phyloP scores from a whole-genome alignment of 1,139 yeast genomes.

The Magnusiomyces ingens region DNA sequence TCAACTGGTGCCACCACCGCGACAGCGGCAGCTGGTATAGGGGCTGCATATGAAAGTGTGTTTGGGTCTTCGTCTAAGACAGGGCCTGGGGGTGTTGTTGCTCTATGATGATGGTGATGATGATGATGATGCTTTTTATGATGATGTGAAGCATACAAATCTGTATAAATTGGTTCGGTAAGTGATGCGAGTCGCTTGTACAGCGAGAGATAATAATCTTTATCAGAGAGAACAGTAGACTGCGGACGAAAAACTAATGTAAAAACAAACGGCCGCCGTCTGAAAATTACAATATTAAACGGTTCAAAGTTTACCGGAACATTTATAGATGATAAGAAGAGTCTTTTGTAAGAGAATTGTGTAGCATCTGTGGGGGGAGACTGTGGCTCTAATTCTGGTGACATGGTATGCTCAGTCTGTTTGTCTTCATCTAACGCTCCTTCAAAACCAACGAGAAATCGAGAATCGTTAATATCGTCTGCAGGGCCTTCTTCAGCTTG shows the following conservation, averaged over 20 bases:
- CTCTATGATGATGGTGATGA: background rate
- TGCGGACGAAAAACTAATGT: constrained; percentile 20
- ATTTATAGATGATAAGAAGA: background rate
- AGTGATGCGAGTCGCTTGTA: constrained; percentile 28
- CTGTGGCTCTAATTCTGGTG: background rate
- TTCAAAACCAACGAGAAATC: constrained; percentile 23
- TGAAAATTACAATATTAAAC: constrained; percentile 23
- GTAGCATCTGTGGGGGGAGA: background rate
- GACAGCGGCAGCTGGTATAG: background rate
- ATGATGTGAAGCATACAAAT: constrained; percentile 14
- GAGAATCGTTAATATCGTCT: constrained; percentile 23
- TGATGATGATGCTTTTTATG: background rate
- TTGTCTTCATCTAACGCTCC: constrained; percentile 22
- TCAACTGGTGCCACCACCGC: background rate
- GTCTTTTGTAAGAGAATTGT: constrained; percentile 4
- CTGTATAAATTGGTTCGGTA: constrained; percentile 26
- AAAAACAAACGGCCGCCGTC: constrained; percentile 26
- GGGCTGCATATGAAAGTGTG: background rate
- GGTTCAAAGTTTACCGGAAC: constrained; percentile 1
- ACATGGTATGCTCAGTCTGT: background rate
- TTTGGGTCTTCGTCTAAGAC: background rate
- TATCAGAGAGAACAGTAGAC: constrained; percentile 15
- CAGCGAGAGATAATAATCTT: constrained; percentile 20
- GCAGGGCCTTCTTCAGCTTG: constrained; percentile 14
- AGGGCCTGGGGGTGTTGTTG: background rate